Evolutionary conservation across 2,329 filamentous ascomycete species (phyloP).

Genomic region (Fusarium paranaense): DNA sequence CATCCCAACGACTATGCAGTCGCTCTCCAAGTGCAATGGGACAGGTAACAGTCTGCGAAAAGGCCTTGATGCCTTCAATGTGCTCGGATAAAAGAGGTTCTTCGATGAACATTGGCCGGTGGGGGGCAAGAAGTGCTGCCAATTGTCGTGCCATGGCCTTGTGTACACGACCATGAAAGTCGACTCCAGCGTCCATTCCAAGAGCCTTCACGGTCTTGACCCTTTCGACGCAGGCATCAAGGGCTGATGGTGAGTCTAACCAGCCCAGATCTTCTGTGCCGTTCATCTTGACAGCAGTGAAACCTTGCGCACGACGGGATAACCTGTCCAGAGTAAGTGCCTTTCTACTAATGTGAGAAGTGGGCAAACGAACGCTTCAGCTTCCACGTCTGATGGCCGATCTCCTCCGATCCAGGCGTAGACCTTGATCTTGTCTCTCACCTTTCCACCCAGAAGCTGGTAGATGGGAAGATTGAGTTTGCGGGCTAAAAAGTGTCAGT

Average conservation of each 20-base stretch:
- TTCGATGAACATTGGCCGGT: conserved; percentile 80
- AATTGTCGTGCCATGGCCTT: conserved; percentile 86
- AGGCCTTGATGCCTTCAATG: conserved; percentile 66
- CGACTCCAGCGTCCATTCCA: conserved; percentile 78
- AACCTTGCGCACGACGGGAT: conserved; percentile 67
- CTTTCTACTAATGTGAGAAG: fast-evolving
- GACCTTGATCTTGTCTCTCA: conserved; percentile 76
- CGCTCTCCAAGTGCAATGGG: conserved; percentile 81
- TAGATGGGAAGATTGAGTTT: conserved; percentile 74
- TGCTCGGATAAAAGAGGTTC: conserved; percentile 80
- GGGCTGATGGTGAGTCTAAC: conserved; percentile 76
- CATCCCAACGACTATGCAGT: conserved; percentile 78
- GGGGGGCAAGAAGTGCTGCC: conserved; percentile 73
- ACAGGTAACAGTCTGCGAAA: conserved; percentile 52
- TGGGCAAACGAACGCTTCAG: conserved; percentile 63
- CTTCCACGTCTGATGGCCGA: conserved; percentile 73
- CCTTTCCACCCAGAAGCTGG: conserved; percentile 79
- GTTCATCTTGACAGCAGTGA: conserved; percentile 82
- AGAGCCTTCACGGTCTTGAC: conserved; percentile 76
- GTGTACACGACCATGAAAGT: conserved; percentile 83
- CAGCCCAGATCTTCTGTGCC: conserved; percentile 80
- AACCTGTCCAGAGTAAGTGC: conserved; percentile 52
- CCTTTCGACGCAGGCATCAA: conserved; percentile 74
- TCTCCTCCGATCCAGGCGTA: conserved; percentile 86
- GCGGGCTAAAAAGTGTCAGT: conserved; percentile 48